These are phyloP conservation scores for Recurvomyces mirabilis DNA, from an alignment of 495 filamentous ascomycete species.

Conservation along the genomic window DNA sequence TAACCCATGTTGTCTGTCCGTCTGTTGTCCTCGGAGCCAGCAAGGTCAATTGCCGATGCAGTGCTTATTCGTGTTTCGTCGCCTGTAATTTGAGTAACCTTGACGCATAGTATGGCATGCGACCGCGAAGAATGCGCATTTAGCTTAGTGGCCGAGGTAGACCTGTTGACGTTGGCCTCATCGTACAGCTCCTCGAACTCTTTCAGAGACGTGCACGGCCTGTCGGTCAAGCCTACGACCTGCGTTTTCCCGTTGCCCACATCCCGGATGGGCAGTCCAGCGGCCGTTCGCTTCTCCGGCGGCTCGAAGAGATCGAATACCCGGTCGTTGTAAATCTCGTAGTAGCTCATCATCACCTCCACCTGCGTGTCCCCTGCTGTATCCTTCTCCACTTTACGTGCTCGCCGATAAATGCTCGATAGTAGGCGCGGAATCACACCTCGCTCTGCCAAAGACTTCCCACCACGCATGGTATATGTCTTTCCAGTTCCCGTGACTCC, in stretches of 20 bases:
- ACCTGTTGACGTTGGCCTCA: conserved; percentile 84
- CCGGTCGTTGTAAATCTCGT: conserved; percentile 82
- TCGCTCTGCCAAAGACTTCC: conserved; percentile 75
- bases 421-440: conserved; percentile 85
- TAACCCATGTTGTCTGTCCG: conserved; percentile 92
- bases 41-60: conserved; percentile 89
- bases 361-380: conserved; percentile 61
- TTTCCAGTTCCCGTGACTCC: conserved; percentile 94
- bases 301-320: conserved; percentile 89
- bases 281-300: conserved; percentile 75
- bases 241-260: conserved; percentile 74
- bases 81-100: conserved; percentile 62
- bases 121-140: conserved; percentile 91
- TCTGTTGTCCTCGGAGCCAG: conserved; percentile 91
- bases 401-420: conserved; percentile 72
- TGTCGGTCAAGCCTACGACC: conserved; percentile 82
- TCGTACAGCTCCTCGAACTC: conserved; percentile 91
- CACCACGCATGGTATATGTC: conserved; percentile 96
- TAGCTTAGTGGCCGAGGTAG: conserved; percentile 87
- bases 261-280: conserved; percentile 81
- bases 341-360: conserved; percentile 77
- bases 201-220: conserved; percentile 71
- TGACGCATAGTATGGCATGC: conserved; percentile 88
- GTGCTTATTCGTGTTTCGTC: conserved; percentile 65
- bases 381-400: conserved; percentile 81